Conservation (phyloP, 2,329 filamentous ascomycete species). For the Fusarium longipes region DNA sequence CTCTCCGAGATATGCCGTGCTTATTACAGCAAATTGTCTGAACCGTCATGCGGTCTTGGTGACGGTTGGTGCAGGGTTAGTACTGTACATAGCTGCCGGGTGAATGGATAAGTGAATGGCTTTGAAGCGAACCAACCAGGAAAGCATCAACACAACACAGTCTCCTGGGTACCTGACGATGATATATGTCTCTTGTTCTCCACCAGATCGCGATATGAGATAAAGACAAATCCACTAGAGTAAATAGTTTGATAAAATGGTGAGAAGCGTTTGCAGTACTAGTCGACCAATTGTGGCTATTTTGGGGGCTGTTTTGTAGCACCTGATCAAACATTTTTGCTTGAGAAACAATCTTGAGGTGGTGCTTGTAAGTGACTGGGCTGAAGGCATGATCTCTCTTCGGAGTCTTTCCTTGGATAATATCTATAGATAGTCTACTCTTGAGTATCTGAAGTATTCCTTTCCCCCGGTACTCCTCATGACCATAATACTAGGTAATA, state of each 20-base stretch:
- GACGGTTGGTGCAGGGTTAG: not conserved
- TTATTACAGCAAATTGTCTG: not conserved
- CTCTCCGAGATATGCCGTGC: not conserved
- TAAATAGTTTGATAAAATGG: not conserved
- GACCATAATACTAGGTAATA: too few species aligned
- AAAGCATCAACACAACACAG: not conserved
- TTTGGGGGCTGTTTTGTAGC: not conserved
- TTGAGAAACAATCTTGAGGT: not conserved
- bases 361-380: constrained; percentile 5
- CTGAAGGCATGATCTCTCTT: not conserved
- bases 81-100: constrained; percentile 7
- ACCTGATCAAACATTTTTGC: not conserved
- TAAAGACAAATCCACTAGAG: not conserved
- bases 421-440: not conserved
- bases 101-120: constrained; percentile 30
- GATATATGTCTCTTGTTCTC: not conserved
- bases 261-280: not conserved
- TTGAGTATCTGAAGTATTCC: not conserved
- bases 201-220: constrained; percentile 12
- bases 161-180: not conserved
- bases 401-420: too few species aligned
- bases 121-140: constrained; percentile 29
- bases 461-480: too few species aligned
- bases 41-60: not conserved
- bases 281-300: not conserved